Percentiles rank a stretch among this genome's conserved stretches.
phyloP scores from a whole-genome alignment of 23 red algal species.

The Cyanidium caldarium region DNA sequence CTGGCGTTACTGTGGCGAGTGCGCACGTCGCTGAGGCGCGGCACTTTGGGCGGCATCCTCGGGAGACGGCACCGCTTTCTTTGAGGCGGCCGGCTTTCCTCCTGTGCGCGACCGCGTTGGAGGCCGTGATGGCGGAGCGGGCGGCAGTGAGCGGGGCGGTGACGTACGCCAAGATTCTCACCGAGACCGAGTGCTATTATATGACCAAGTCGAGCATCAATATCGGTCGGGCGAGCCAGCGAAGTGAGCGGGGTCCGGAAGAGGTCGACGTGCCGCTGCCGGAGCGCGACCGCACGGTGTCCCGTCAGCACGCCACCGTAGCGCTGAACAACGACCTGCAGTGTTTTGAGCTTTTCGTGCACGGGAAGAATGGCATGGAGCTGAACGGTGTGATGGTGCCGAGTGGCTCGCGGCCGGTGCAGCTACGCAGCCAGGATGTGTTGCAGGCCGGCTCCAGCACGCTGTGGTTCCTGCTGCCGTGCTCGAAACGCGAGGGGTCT shows the following conservation, averaged over 20 bases:
- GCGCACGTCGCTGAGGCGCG: too few species aligned
- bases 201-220: not conserved
- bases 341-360: not conserved
- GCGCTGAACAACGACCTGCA: not conserved
- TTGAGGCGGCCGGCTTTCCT: too few species aligned
- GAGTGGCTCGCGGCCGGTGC: not conserved
- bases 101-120: too few species aligned
- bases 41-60: too few species aligned
- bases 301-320: not conserved
- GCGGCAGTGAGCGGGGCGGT: too few species aligned
- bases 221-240: not conserved
- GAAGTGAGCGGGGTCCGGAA: not conserved
- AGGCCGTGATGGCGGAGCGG: too few species aligned
- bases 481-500: not conserved
- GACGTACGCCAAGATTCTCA: not conserved
- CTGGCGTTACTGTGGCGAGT: too few species aligned
- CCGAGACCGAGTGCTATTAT: not conserved
- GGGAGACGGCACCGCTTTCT: too few species aligned
- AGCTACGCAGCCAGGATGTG: constrained; percentile 3
- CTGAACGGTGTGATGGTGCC: not conserved
- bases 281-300: not conserved
- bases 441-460: not conserved
- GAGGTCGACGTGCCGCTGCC: not conserved
- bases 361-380: constrained; percentile 1
- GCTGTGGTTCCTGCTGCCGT: not conserved